A percentile compares a stretch with the other conserved stretches of the same genome.
Conservation (phyloP, 352 stramenopile genomes). For the Peronospora farinosa region DNA sequence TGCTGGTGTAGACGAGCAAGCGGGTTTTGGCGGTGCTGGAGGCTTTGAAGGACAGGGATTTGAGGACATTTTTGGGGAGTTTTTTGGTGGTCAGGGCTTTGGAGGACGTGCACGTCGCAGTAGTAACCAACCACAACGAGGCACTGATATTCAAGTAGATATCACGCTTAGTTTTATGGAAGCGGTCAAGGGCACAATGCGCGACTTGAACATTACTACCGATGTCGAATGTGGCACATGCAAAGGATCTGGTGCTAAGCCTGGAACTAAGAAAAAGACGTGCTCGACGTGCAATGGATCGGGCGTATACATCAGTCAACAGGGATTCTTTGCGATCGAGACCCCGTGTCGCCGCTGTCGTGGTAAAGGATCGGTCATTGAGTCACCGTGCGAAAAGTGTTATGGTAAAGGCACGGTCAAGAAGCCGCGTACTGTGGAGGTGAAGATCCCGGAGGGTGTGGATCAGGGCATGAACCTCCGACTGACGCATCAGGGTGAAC, state of each 20-base stretch:
- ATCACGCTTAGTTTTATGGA: slow-evolving; percentile 93
- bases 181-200: slow-evolving; percentile 88
- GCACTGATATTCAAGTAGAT: slow-evolving; percentile 92
- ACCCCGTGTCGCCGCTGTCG: slow-evolving; percentile 76
- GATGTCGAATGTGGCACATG: slow-evolving; percentile 79
- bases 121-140: slow-evolving; percentile 75
- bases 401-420: slow-evolving; percentile 74
- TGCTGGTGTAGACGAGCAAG: slow-evolving; percentile 89
- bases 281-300: slow-evolving; percentile 79
- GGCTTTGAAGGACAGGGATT: slow-evolving; percentile 72
- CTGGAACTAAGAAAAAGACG: slow-evolving; percentile 73
- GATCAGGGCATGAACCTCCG: slow-evolving; percentile 95
- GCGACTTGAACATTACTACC: slow-evolving; percentile 80
- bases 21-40: slow-evolving; percentile 48
- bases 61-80: slow-evolving; percentile 88
- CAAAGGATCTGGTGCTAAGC: slow-evolving; percentile 74
- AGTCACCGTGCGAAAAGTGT: slow-evolving; percentile 76
- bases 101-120: slow-evolving; percentile 58
- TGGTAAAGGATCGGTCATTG: slow-evolving; percentile 76
- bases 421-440: slow-evolving; percentile 90
- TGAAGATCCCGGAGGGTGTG: slow-evolving; percentile 93
- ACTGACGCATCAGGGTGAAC: slow-evolving; percentile 88
- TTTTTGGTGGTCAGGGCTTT: slow-evolving; percentile 76
- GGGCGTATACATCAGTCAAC: slow-evolving; percentile 81
- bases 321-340: slow-evolving; percentile 88